Evolutionary conservation across 2,329 filamentous ascomycete genomes (phyloP).

Genomic region (Nannizzia gypsea): DNA sequence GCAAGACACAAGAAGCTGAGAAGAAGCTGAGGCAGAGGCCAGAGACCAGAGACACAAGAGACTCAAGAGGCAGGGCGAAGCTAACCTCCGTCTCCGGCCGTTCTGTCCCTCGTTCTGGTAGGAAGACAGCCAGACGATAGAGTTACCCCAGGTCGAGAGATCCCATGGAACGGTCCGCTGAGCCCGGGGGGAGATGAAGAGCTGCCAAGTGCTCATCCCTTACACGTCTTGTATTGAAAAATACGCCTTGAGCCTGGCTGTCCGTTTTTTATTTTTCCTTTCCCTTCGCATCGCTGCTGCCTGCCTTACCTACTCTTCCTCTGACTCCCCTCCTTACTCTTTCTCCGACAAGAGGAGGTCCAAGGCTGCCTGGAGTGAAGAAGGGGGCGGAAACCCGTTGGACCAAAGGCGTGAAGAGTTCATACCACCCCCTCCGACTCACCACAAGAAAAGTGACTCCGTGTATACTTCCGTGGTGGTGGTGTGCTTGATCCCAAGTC

Average conservation of each 20-base stretch:
- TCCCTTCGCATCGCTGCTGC: no score
- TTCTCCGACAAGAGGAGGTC: neutral
- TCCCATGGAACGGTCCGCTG: conserved; percentile 14
- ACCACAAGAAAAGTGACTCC: no score
- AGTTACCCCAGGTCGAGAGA: conserved; percentile 5
- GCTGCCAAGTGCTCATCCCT: neutral
- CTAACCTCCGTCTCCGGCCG: neutral
- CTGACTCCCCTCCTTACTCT: no score
- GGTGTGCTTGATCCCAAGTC: neutral
- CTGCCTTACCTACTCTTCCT: no score
- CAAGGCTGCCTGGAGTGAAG: neutral
- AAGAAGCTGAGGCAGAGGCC: no score
- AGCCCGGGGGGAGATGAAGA: conserved; percentile 4
- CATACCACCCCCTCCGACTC: no score
- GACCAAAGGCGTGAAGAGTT: neutral
- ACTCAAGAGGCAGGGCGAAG: neutral
- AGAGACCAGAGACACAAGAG: neutral
- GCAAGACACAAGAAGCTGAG: no score
- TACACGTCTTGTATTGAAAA: conserved; percentile 1
- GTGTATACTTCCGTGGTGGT: neutral
- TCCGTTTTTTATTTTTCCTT: no score
- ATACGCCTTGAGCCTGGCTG: neutral
- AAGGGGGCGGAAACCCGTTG: neutral
- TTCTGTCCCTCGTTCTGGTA: neutral
- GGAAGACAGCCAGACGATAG: neutral